Conservation (phyloP, 768 basidiomycete genomes). For the Rhizopogon roseolus region DNA sequence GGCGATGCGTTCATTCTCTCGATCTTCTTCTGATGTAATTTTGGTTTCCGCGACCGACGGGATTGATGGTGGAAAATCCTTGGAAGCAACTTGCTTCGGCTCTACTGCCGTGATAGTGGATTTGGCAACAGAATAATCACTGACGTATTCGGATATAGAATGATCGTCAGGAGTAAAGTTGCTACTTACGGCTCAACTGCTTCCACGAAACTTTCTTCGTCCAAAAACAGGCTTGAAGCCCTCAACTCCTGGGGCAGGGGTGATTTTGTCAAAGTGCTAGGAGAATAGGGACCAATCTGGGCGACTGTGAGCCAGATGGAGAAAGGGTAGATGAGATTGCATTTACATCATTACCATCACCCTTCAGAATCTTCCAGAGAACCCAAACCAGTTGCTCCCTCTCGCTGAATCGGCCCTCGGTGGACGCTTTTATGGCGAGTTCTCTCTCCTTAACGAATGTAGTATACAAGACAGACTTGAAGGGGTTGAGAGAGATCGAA, state of each 20-base stretch:
- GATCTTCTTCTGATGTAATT: conserved; percentile 48
- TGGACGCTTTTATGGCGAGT: conserved; percentile 48
- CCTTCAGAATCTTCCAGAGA: conserved; percentile 80
- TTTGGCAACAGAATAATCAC: conserved; percentile 9
- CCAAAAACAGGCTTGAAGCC: conserved; percentile 65
- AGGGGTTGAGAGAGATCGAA: conserved; percentile 76
- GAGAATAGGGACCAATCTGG: conserved; percentile 80
- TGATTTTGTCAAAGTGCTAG: conserved; percentile 67
- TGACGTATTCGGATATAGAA: conserved; percentile 15
- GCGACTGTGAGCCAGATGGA: conserved; percentile 3
- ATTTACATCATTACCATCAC: conserved; percentile 72
- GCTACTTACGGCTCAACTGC: conserved; percentile 43
- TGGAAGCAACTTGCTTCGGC: not conserved
- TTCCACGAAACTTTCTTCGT: conserved; percentile 50
- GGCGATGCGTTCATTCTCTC: conserved; percentile 50
- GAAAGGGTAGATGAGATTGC: not conserved
- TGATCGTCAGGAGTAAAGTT: not conserved
- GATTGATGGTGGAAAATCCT: not conserved
- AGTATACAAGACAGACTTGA: conserved; percentile 66
- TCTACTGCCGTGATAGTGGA: conserved; percentile 5
- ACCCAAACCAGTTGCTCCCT: conserved; percentile 85
- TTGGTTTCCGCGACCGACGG: conserved; percentile 5
- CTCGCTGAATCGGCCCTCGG: conserved; percentile 41
- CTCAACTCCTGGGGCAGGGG: conserved; percentile 71
- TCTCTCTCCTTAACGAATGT: conserved; percentile 68